A percentile compares a stretch with the other conserved stretches of the same genome.
phyloP scores from a whole-genome alignment of 805 yeast genomes.

The Vanderwaltozyma tropicalis region DNA sequence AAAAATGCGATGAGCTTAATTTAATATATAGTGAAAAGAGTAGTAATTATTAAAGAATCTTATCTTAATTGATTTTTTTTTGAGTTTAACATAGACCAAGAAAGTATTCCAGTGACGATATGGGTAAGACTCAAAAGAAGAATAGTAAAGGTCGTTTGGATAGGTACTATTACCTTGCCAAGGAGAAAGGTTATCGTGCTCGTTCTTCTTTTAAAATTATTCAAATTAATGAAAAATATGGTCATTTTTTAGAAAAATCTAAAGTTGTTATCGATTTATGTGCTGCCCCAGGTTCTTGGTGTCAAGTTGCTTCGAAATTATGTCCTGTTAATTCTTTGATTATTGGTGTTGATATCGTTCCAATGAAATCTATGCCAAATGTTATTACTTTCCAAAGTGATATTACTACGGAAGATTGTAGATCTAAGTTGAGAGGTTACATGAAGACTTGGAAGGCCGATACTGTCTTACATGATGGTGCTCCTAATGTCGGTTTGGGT shows the following conservation, averaged over 20 bases:
- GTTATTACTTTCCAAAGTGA: conserved; percentile 92
- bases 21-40: not conserved
- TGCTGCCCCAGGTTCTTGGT: conserved; percentile 99
- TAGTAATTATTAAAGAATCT: too few relatives aligned
- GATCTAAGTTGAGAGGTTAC: conserved; percentile 87
- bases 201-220: conserved; percentile 95
- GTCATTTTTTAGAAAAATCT: conserved; percentile 87
- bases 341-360: conserved; percentile 97
- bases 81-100: not conserved
- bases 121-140: conserved; percentile 92
- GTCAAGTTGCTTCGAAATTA: conserved; percentile 91
- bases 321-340: conserved; percentile 91
- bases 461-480: conserved; percentile 97
- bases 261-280: conserved; percentile 95
- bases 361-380: conserved; percentile 92
- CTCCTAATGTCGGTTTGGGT: conserved; percentile 99
- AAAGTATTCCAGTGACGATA: conserved; percentile 16
- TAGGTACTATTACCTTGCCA: conserved; percentile 90
- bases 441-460: conserved; percentile 99
- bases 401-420: conserved; percentile 95
- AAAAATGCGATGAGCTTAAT: not conserved
- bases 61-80: not conserved
- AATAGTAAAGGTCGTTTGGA: conserved; percentile 98
- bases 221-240: conserved; percentile 93
- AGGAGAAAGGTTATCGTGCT: conserved; percentile 96